A percentile compares a stretch with the other conserved stretches of the same genome.
These are phyloP conservation scores for Yarrowia alimentaria DNA, from an alignment of 805 yeast species.

Conservation along the genomic window DNA sequence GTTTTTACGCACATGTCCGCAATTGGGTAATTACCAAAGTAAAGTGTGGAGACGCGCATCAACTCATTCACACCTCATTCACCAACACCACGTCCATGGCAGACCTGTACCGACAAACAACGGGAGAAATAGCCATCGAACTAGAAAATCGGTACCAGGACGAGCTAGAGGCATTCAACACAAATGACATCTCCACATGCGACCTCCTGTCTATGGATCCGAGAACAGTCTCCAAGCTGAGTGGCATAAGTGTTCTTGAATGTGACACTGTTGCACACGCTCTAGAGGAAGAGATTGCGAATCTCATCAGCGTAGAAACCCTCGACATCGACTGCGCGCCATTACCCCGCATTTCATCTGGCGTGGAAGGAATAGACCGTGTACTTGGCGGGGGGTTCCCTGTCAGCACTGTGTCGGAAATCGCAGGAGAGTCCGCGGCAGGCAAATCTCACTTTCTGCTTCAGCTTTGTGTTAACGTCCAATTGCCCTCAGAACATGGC, in stretches of 20 bases:
- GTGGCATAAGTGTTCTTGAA: conserved; percentile 3
- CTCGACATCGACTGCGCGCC: neutral
- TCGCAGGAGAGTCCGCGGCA: conserved; percentile 79
- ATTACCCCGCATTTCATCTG: conserved; percentile 45
- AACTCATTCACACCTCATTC: neutral
- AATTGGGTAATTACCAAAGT: too few species aligned
- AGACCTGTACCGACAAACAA: conserved; percentile 14
- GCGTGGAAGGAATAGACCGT: conserved; percentile 51
- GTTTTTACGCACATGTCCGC: too few species aligned
- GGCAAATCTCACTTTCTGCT: conserved; percentile 82
- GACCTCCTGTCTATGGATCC: conserved; percentile 5
- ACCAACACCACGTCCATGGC: neutral
- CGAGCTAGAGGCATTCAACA: conserved; percentile 6
- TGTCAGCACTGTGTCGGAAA: conserved; percentile 60
- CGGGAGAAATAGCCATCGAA: conserved; percentile 14
- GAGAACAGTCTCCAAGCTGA: too few species aligned
- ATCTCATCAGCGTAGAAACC: neutral
- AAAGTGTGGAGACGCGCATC: too few species aligned
- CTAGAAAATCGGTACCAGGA: conserved; percentile 5
- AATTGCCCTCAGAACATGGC: conserved; percentile 48
- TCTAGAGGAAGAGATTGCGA: neutral
- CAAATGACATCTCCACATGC: conserved; percentile 8
- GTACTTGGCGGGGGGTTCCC: conserved; percentile 57
- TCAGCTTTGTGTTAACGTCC: conserved; percentile 62
- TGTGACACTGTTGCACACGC: neutral